Evolutionary conservation across 2,329 filamentous ascomycete species (phyloP), one percentile per base, ranked within the genome.

Genomic region (Fusarium sp.): DNA sequence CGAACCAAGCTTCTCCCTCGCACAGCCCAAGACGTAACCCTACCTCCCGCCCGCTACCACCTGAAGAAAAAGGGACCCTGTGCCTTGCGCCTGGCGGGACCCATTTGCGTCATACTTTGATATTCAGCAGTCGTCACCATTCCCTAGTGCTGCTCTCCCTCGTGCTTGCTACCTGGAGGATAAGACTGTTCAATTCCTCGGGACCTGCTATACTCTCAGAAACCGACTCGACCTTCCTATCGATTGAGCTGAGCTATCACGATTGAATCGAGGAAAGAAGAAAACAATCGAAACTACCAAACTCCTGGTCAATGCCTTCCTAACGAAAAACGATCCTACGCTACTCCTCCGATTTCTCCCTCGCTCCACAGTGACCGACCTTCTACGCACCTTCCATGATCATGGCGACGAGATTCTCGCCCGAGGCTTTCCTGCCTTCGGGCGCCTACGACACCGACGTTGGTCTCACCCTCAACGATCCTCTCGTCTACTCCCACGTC

Each of bases 351-450:
- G 55, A 73, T 60, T 69, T 64, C 70, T 73, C 70, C 67, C 62
- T 69, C 67, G 46, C 57, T 73, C 64, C 60, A 59, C 56, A 42
- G 49, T 46, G 29, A 59, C 64, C 61, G 33, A 65, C 49, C 60
- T 74, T 51, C 22, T 33, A 63, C 73, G 58, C 40, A 40, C 46
- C 68, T 65, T 69, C 61, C 70, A 69, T 66, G 69, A 75, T 71
- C 63, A 78, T 78, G 77, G 67, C 77, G 57, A 65, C 74, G 58
- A 75, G 74, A 44, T 61, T 79, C 51, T 74, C 72, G 29, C 69
- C 77, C 56, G 76, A 78, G 59, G 75, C 77, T 55, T 79, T 79
- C 70, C 64, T 79, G 70, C 77, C 77, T 49, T 75, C 77, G 51
- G 77, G 77, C 66, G 75, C 70, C 55, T 74, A 78, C 66, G 75